These are phyloP conservation scores for Neohortaea acidophila DNA, from an alignment of 495 filamentous ascomycete species.

Conservation along the genomic window DNA sequence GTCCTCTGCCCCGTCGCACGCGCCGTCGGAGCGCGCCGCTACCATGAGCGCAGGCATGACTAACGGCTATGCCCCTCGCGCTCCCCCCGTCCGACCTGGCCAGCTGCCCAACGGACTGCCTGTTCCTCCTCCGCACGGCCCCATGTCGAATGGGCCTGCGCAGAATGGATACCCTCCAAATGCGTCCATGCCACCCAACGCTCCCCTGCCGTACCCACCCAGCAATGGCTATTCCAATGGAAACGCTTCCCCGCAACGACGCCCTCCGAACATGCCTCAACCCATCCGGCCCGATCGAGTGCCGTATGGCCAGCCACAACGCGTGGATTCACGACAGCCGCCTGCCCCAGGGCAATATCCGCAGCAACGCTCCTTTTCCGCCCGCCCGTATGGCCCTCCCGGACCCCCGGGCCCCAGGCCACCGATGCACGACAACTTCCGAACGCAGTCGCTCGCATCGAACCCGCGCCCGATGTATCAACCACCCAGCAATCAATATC, in stretches of 20 bases:
- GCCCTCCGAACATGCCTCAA: slow-evolving; percentile 47
- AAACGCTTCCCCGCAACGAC: slow-evolving; percentile 24
- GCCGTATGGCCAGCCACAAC: slow-evolving; percentile 52
- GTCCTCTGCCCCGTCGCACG: slow-evolving; percentile 47
- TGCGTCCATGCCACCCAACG: slow-evolving; percentile 7
- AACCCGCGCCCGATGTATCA: slow-evolving; percentile 51
- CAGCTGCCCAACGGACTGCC: too few species aligned
- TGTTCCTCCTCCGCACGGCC: slow-evolving; percentile 43
- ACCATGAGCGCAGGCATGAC: slow-evolving; percentile 69
- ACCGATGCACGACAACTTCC: slow-evolving; percentile 65
- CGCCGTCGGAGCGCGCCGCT: slow-evolving; percentile 64
- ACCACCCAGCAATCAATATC: slow-evolving; percentile 42
- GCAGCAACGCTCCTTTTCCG: slow-evolving; percentile 10
- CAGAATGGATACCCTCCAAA: slow-evolving; percentile 26
- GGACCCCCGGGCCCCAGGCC: slow-evolving; percentile 38
- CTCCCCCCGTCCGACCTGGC: slow-evolving; percentile 41
- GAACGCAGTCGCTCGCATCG: slow-evolving; percentile 82
- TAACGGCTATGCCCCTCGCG: slow-evolving; percentile 36
- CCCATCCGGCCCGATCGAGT: slow-evolving; percentile 42
- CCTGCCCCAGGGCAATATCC: slow-evolving; percentile 15
- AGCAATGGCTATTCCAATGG: slow-evolving; percentile 11
- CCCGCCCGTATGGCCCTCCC: slow-evolving; percentile 30
- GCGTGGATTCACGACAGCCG: slow-evolving; percentile 45
- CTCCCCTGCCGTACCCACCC: slow-evolving; percentile 6
- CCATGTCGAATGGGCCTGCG: slow-evolving; percentile 35